Percentiles rank a stretch among this genome's conserved stretches.
Conservation (phyloP, 768 basidiomycete species). For the Lentinula lateritia region DNA sequence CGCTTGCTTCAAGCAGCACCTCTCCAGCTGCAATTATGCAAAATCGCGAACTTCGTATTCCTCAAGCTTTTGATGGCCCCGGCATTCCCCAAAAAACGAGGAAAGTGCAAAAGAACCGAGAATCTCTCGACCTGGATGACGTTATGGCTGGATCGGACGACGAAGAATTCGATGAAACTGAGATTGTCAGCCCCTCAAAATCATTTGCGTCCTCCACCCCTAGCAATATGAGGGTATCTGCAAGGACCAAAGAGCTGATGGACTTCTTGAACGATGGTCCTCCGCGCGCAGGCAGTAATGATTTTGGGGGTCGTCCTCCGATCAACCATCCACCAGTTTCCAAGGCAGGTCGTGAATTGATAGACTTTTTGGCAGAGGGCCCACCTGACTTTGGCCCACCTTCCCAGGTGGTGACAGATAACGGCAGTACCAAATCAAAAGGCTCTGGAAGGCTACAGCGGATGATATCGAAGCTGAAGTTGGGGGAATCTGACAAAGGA, state of each 20-base stretch:
- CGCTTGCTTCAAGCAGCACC: conserved; percentile 22
- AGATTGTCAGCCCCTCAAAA: conserved; percentile 12
- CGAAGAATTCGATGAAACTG: conserved; percentile 32
- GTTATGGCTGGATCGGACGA: conserved; percentile 67
- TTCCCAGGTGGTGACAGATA: conserved; percentile 23
- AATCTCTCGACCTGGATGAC: conserved; percentile 73
- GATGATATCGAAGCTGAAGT: conserved; percentile 77
- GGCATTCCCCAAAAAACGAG: conserved; percentile 46
- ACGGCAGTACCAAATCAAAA: conserved; percentile 29
- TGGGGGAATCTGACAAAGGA: conserved; percentile 36
- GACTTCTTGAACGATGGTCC: conserved; percentile 53
- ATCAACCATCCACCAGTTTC: conserved; percentile 29
- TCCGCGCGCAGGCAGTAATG: conserved; percentile 39
- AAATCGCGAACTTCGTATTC: conserved; percentile 20
- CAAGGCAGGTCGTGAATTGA: conserved; percentile 39
- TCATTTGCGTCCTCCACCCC: conserved; percentile 7
- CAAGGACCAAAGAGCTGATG: conserved; percentile 49
- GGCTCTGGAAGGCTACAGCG: conserved; percentile 61
- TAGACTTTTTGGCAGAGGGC: conserved; percentile 55
- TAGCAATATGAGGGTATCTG: conserved; percentile 24
- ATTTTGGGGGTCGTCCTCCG: conserved; percentile 38
- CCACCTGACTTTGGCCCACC: conserved; percentile 30
- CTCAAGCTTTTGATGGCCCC: conserved; percentile 19
- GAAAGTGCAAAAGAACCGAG: conserved; percentile 49
- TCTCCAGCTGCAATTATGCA: conserved; percentile 18